Conservation (phyloP, 208 protist species). For the Entamoeba invadens region DNA sequence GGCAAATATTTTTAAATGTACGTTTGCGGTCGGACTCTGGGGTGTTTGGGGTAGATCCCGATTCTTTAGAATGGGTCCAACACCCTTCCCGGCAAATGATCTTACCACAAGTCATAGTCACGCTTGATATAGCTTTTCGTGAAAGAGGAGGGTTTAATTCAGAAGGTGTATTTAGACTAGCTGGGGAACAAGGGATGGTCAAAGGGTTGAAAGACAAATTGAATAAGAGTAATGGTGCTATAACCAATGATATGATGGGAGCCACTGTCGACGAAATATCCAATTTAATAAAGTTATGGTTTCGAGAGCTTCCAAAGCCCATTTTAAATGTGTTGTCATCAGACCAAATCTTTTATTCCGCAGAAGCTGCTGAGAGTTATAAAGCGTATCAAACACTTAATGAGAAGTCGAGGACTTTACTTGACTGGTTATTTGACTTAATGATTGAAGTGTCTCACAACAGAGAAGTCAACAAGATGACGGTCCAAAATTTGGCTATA, state of each 20-base stretch:
- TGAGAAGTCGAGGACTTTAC: background rate
- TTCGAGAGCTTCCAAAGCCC: background rate
- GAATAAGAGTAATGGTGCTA: background rate
- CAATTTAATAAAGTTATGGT: background rate
- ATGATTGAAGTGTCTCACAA: background rate
- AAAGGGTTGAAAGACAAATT: background rate
- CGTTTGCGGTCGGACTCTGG: background rate
- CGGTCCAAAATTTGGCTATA: background rate
- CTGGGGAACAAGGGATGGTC: background rate
- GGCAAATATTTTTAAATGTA: background rate
- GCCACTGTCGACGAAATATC: background rate
- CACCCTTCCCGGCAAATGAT: background rate
- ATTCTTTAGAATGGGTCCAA: background rate
- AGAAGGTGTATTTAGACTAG: background rate
- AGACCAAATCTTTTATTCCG: background rate
- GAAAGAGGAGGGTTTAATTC: background rate
- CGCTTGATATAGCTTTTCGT: background rate
- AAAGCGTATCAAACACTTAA: background rate
- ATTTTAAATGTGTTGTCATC: background rate
- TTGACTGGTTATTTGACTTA: background rate
- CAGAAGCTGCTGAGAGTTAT: background rate
- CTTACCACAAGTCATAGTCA: background rate
- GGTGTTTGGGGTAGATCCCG: background rate
- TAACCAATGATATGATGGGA: background rate
- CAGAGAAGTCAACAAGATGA: background rate